Base-by-base conservation (phyloP, 2,329 filamentous ascomycete species). In the Cladophialophora yegresii region DNA sequence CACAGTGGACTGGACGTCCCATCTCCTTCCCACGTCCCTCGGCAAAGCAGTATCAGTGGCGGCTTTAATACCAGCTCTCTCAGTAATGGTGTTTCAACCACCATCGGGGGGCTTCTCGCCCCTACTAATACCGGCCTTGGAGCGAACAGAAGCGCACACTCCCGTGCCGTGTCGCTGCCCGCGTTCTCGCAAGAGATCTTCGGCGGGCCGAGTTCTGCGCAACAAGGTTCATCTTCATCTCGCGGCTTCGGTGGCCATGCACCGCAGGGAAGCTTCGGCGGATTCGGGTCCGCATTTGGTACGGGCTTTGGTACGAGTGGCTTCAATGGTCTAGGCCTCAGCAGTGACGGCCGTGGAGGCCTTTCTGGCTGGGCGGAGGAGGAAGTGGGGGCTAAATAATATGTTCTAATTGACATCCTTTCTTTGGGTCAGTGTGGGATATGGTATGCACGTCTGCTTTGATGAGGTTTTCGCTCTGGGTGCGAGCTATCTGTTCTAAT, bases 91-190 rank as follows among this genome's bases (percentile, higher is more conserved):
- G 85, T 84, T 40, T 81, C 89, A 2, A 87, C 88, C 1, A 91
- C 88, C 1, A 89, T 93, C 66, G 89, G 89, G 50, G 89, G 90
- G 7, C 84, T 96, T 43, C 83, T 95, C 57, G 89, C 90, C 2
- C 90, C 91, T 1, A 86, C 86, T 58, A 88, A 85, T 63, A 78
- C 77, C 66, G 79, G 75, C 69, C 74, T 85, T 60, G 84, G 79
- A 61, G 79, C 80, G 61, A 81, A 81, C 51, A 82, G 84, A 63
- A 82, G 83, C 50, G 83, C 84, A 68, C 87, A 89, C 74, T 93
- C 87, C 73, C 89, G 95, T 43, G 92, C 95, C 36, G 92, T 97
- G 65, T 96, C 92, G 75, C 81, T 99, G 73, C 95, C 95, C 0
- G 86, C 85, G 5, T 88, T 88, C 75, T 85, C 84, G 1, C 84